phyloP scores from a whole-genome alignment of 2,329 filamentous ascomycete genomes.

The Pseudocercospora eumusae region DNA sequence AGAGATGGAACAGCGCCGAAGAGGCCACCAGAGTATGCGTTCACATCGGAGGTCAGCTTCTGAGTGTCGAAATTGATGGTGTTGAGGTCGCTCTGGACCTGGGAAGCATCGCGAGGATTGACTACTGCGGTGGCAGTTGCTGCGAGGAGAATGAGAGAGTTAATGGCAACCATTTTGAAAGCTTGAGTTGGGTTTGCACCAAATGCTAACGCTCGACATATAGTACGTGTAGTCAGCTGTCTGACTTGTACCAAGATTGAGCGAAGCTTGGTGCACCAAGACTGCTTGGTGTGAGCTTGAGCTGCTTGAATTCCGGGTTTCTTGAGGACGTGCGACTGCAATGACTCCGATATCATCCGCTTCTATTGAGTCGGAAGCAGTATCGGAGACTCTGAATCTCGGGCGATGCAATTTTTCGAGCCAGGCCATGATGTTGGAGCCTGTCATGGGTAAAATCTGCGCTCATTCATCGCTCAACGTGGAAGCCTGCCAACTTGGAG shows the following conservation, averaged over 20 bases:
- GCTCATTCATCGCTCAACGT: no score
- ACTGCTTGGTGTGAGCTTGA: neutral
- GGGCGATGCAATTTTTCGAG: no score
- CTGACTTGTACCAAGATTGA: neutral
- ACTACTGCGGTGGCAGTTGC: conserved; percentile 7
- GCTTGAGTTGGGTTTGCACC: neutral
- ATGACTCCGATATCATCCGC: no score
- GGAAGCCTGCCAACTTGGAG: neutral
- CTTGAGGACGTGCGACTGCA: no score
- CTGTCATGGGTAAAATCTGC: no score
- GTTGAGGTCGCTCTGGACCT: conserved; percentile 9
- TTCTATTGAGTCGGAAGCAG: no score
- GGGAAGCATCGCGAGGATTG: conserved; percentile 1
- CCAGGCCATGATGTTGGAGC: no score
- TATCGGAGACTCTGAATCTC: no score
- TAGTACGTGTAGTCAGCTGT: neutral
- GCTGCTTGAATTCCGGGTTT: neutral
- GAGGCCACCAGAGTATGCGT: conserved; percentile 10
- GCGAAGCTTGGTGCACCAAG: neutral
- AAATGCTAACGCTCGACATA: neutral
- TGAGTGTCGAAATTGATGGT: conserved; percentile 9
- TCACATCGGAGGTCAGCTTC: neutral
- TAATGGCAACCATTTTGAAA: conserved; percentile 2
- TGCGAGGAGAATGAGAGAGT: neutral
- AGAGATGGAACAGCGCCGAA: conserved; percentile 8